Evolutionary conservation across 2,329 filamentous ascomycete species (phyloP), one percentile per base, ranked within the genome.

Genomic region (Venturia asperata): DNA sequence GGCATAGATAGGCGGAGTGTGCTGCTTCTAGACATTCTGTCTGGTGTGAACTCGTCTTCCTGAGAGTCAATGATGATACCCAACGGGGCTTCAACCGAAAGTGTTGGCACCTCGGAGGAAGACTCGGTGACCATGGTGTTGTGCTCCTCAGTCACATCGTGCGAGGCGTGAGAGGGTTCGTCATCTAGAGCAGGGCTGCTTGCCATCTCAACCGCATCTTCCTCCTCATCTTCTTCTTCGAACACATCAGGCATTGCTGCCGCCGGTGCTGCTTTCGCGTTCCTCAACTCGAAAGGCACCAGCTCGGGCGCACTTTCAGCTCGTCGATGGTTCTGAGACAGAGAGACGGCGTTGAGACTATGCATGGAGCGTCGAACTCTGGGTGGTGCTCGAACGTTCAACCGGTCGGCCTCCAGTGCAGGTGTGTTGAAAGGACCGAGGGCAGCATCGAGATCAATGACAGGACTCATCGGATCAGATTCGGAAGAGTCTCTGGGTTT

Each of bases 401-500:
- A 41, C 10, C 52, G 63, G 21, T 55, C 42, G 21, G 42, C 64
- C 15, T 87, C 85, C 2, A 83, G 79, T 66, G 86, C 79, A 34
- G 90, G 89, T 0, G 92, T 96, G 71, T 95, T 94, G 76, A 96
- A 96, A 0, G 93, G 92, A 1, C 92, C 92, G 1, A 97, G 82
- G 34, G 93, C 94, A 21, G 92, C 93, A 77, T 99, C 94, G 52
- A 99, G 80, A 74, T 99, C 94, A 68, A 99, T 95, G 75, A 97
- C 88, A 9, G 90, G 87, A 71, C 87, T 90, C 63, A 87, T 83
- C 3, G 84, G 75, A 66, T 95, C 90, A n/a, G 74, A 74, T 62
- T 66, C 64, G 15, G 62, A 34, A 13, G n/a, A 56, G 24, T 34
- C 41, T 66, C 65, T 72, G 71, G 34, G 71, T 72, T 74, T 72